Conservation (phyloP, 1,139 yeast species). For the Zhuliangozyma blackwelliae region DNA sequence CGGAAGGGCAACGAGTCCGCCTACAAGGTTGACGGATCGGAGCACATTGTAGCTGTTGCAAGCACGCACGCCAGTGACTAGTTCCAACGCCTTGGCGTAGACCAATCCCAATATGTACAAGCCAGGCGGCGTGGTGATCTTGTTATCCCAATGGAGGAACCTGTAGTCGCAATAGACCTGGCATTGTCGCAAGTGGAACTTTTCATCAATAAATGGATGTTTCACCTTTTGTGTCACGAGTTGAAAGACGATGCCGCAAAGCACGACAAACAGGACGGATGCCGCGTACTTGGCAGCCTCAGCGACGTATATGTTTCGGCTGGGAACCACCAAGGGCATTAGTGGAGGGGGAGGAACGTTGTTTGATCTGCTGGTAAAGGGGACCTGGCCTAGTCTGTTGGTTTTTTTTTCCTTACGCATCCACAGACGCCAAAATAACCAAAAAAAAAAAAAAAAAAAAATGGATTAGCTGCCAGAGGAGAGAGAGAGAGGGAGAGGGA, state of each 20-base stretch:
- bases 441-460: too few species aligned
- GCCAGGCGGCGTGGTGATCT: slow-evolving; percentile 97
- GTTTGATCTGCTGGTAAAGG: background rate
- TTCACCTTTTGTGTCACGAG: slow-evolving; percentile 23
- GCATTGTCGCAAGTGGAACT: slow-evolving; percentile 82
- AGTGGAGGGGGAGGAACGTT: too few species aligned
- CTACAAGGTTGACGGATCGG: slow-evolving; percentile 58
- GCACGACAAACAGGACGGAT: slow-evolving; percentile 11
- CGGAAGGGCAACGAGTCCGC: slow-evolving; percentile 58
- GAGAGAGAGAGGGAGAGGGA: too few species aligned
- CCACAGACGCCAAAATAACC: too few species aligned
- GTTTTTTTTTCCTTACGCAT: too few species aligned
- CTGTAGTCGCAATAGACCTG: slow-evolving; percentile 57
- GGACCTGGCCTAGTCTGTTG: too few species aligned
- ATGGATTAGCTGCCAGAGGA: too few species aligned
- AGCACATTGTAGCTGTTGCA: slow-evolving; percentile 40
- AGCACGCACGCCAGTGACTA: slow-evolving; percentile 12
- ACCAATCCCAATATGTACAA: slow-evolving; percentile 62
- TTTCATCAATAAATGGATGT: slow-evolving; percentile 64
- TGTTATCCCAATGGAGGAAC: slow-evolving; percentile 73
- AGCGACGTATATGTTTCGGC: slow-evolving; percentile 1
- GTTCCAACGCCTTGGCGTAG: slow-evolving; percentile 31
- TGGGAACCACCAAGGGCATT: slow-evolving; percentile 12
- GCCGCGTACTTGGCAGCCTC: slow-evolving; percentile 4
- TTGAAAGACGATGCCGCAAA: slow-evolving; percentile 14